Evolutionary conservation across 2,329 filamentous ascomycete genomes (phyloP).

Genomic region (Arthrobotrys iridis): DNA sequence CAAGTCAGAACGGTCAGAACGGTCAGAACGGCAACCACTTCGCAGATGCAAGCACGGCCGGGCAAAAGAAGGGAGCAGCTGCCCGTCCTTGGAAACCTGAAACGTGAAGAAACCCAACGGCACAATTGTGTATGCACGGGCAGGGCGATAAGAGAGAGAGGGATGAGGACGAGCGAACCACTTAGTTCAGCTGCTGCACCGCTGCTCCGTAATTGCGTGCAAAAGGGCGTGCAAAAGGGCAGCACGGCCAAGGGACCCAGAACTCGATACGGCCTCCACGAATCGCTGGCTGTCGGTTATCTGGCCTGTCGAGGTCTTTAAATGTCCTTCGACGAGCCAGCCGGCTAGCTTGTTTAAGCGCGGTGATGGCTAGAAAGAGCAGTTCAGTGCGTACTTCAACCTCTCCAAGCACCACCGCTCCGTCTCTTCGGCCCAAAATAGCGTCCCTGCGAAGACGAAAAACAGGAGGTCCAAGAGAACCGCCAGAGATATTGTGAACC

Average conservation of each 20-base stretch:
- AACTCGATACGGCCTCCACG: slow-evolving; percentile 33
- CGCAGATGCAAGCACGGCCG: slow-evolving; percentile 9
- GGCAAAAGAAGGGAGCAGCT: slow-evolving; percentile 14
- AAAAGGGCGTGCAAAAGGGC: neutral
- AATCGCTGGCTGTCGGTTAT: slow-evolving; percentile 52
- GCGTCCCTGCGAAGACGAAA: slow-evolving; percentile 24
- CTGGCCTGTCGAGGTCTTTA: slow-evolving; percentile 40
- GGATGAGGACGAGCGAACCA: neutral
- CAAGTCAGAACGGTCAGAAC: neutral
- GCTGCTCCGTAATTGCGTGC: neutral
- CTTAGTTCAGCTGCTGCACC: slow-evolving; percentile 5
- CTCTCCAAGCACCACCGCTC: slow-evolving; percentile 14
- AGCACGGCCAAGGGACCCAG: slow-evolving; percentile 34
- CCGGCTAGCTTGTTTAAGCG: slow-evolving; percentile 50
- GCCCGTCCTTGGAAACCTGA: slow-evolving; percentile 39
- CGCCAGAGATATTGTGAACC: neutral
- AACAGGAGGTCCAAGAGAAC: slow-evolving; percentile 50
- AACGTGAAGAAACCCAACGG: slow-evolving; percentile 36
- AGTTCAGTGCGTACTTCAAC: slow-evolving; percentile 45
- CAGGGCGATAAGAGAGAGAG: slow-evolving; percentile 12
- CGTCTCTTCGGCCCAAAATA: slow-evolving; percentile 7
- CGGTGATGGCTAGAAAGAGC: slow-evolving; percentile 44
- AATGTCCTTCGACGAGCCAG: slow-evolving; percentile 24
- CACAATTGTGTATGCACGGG: slow-evolving; percentile 33
- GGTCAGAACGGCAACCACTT: neutral